Percentiles rank a stretch among this genome's conserved stretches.
Evolutionary conservation across 139 green algal species (phyloP).

Genomic region (Auxenochlorella pyrenoidosa): DNA sequence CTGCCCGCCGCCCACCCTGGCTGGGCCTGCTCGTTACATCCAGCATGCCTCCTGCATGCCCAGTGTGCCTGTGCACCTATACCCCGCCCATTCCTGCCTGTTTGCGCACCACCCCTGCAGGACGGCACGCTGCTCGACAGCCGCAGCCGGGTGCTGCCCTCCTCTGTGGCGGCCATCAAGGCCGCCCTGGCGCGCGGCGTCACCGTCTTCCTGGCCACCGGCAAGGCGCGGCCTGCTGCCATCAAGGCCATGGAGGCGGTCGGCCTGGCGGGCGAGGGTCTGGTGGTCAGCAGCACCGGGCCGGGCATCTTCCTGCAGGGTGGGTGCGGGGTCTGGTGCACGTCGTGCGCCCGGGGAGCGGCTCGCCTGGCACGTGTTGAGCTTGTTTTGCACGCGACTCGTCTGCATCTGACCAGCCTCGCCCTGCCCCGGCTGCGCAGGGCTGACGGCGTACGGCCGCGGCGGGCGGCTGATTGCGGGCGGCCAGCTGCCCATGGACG

Average conservation of each 20-base stretch:
- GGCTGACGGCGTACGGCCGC: conserved; percentile 70
- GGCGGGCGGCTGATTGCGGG: conserved; percentile 54
- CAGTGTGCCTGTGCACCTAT: no score
- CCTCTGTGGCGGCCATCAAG: conserved; percentile 71
- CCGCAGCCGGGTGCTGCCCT: conserved; percentile 66
- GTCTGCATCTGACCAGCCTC: no score
- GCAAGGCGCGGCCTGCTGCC: conserved; percentile 93
- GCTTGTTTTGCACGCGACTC: no score
- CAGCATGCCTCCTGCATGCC: background rate
- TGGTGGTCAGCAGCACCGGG: conserved; percentile 65
- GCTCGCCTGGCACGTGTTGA: no score
- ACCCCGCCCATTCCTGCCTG: background rate
- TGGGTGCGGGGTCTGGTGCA: background rate
- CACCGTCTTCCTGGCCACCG: conserved; percentile 89
- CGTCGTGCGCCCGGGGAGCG: background rate
- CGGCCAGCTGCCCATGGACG: conserved; percentile 47
- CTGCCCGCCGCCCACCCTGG: background rate
- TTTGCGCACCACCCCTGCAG: background rate
- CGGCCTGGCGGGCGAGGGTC: conserved; percentile 68
- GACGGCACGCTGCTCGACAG: conserved; percentile 82
- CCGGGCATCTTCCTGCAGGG: conserved; percentile 93
- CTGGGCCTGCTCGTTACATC: background rate
- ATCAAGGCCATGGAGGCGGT: conserved; percentile 64
- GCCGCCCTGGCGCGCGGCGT: conserved; percentile 72
- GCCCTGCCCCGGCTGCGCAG: no score